Evolutionary conservation across 345 rosid genomes (phyloP).

Genomic region (Dipteronia dyeriana): DNA sequence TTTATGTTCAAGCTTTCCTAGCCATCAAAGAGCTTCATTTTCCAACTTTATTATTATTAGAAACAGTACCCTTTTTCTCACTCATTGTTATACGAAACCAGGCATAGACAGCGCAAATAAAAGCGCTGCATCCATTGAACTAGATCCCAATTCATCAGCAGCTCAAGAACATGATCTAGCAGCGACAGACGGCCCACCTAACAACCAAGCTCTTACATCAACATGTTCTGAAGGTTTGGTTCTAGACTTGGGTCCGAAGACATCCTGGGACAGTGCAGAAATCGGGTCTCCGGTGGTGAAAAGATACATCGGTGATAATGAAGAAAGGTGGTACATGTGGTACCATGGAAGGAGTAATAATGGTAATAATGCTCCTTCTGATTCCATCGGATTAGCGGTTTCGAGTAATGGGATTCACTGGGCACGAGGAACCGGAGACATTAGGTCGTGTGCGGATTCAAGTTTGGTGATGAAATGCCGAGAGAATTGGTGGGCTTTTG

Average conservation of each 20-base stretch:
- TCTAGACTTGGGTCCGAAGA: constrained; percentile 38
- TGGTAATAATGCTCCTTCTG: constrained; percentile 16
- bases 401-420: too few species aligned
- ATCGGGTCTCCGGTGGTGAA: constrained; percentile 57
- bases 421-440: too few species aligned
- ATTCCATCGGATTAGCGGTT: constrained; percentile 54
- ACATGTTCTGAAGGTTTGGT: constrained; percentile 40
- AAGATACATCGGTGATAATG: constrained; percentile 49
- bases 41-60: too few species aligned
- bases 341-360: constrained; percentile 39
- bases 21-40: too few species aligned
- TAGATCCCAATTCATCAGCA: constrained; percentile 17
- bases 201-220: constrained; percentile 8
- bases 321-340: constrained; percentile 62
- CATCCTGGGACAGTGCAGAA: constrained; percentile 46
- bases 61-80: too few species aligned
- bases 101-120: constrained; percentile 20
- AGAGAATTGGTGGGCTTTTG: too few species aligned
- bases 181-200: too few species aligned
- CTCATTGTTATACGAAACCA: too few species aligned
- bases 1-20: too few species aligned
- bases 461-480: too few species aligned
- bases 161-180: constrained; percentile 3
- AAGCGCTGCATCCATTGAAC: constrained; percentile 13
- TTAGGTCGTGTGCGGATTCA: too few species aligned